phyloP scores from a whole-genome alignment of 352 stramenopile species.

The Phytophthora aleatoria region DNA sequence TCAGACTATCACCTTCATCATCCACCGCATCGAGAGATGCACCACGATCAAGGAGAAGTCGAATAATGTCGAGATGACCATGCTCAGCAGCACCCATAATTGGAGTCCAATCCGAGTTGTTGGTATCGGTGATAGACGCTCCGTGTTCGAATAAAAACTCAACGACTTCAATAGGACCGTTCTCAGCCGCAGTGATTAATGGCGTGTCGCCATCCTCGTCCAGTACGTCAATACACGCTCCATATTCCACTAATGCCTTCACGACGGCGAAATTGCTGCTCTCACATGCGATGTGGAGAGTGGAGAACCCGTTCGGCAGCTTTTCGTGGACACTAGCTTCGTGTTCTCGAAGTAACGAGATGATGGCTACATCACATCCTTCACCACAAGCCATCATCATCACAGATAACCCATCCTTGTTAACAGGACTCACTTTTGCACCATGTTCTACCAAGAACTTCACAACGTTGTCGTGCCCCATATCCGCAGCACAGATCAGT shows the following conservation, averaged over 20 bases:
- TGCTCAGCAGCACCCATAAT: not conserved
- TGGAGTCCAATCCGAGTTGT: slow-evolving; percentile 2
- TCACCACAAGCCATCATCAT: slow-evolving; percentile 9
- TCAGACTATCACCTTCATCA: not conserved
- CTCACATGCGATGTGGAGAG: slow-evolving; percentile 9
- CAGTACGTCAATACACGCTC: not conserved
- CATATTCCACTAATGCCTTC: slow-evolving; percentile 1
- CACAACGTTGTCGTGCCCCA: not conserved
- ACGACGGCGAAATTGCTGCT: not conserved
- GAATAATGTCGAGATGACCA: slow-evolving; percentile 1
- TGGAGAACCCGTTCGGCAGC: slow-evolving; percentile 8
- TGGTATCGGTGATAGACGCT: not conserved
- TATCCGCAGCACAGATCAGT: slow-evolving; percentile 7
- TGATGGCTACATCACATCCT: not conserved
- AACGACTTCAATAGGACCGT: not conserved
- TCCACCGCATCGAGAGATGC: slow-evolving; percentile 1
- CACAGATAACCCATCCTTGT: not conserved
- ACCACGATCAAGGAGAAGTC: slow-evolving; percentile 5
- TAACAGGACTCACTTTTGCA: not conserved
- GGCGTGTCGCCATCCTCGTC: slow-evolving; percentile 7
- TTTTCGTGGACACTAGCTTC: slow-evolving; percentile 6
- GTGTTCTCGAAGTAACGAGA: slow-evolving; percentile 5
- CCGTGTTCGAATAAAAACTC: not conserved
- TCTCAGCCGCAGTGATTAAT: slow-evolving; percentile 1
- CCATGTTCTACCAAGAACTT: slow-evolving; percentile 6